Conservation (phyloP, 2,329 filamentous ascomycete species). For the Falciphora oryzae region DNA sequence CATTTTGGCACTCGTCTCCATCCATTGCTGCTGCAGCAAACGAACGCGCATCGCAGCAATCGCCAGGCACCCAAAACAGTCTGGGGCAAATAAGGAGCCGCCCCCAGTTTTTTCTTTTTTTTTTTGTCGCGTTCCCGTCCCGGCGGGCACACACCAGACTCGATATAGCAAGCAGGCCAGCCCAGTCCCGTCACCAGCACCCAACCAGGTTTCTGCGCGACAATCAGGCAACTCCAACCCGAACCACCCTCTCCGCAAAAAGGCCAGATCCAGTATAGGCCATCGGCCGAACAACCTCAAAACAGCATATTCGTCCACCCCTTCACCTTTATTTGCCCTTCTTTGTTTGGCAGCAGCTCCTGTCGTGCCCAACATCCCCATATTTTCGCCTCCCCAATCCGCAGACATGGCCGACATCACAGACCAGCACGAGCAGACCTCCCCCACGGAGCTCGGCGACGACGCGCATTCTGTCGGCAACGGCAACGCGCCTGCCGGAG, state of each 20-base stretch:
- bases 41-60: constrained; percentile 1
- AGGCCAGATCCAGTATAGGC: constrained; percentile 62
- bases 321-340: constrained; percentile 48
- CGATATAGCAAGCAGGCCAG: constrained; percentile 30
- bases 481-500: constrained; percentile 57
- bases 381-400: constrained; percentile 10
- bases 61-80: constrained; percentile 1
- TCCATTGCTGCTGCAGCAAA: neutral
- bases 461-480: constrained; percentile 68
- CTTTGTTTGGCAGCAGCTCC: constrained; percentile 20
- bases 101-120: constrained; percentile 1
- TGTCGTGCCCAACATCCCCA: neutral
- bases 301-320: constrained; percentile 46
- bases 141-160: constrained; percentile 8
- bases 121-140: neutral
- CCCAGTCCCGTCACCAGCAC: constrained; percentile 38
- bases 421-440: constrained; percentile 70
- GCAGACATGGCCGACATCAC: constrained; percentile 69
- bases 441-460: constrained; percentile 62
- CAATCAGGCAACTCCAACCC: constrained; percentile 36
- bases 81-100: constrained; percentile 1
- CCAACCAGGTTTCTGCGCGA: constrained; percentile 51
- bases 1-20: constrained; percentile 1
- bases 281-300: constrained; percentile 58
- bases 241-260: constrained; percentile 26